Evolutionary conservation across 331 rosid genomes (phyloP).

Genomic region (Erythrophleum ivorense): DNA sequence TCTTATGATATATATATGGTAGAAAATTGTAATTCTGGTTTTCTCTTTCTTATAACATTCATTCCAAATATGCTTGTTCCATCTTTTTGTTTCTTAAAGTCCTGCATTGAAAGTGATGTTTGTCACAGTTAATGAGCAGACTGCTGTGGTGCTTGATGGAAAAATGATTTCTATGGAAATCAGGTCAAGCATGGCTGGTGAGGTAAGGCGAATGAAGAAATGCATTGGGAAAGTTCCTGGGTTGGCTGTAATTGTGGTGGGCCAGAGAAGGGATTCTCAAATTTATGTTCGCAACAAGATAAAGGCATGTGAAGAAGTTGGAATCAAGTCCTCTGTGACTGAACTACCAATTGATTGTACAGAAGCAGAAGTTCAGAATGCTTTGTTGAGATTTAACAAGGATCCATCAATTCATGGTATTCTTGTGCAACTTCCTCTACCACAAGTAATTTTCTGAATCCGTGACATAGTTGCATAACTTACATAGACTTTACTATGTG

Average conservation of each 20-base stretch:
- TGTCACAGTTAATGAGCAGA: slow-evolving; percentile 44
- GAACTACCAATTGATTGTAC: slow-evolving; percentile 58
- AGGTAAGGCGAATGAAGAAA: slow-evolving; percentile 59
- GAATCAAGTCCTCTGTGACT: slow-evolving; percentile 56
- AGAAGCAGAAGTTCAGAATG: slow-evolving; percentile 53
- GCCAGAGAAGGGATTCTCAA: slow-evolving; percentile 67
- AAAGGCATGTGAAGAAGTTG: slow-evolving; percentile 68
- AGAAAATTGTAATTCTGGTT: slow-evolving; percentile 25
- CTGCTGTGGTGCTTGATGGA: slow-evolving; percentile 57
- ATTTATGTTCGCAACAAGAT: slow-evolving; percentile 57
- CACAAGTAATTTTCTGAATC: slow-evolving; percentile 59
- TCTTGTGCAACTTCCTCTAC: slow-evolving; percentile 79
- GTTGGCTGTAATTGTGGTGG: slow-evolving; percentile 68
- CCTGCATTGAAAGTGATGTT: slow-evolving; percentile 32
- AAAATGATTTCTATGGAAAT: slow-evolving; percentile 55
- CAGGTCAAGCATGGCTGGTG: slow-evolving; percentile 49
- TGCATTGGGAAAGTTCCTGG: slow-evolving; percentile 60
- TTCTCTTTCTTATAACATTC: background rate
- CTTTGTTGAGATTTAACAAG: slow-evolving; percentile 53
- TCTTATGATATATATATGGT: background rate
- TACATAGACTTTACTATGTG: slow-evolving; percentile 18
- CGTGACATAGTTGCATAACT: background rate
- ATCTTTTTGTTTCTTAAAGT: slow-evolving; percentile 21
- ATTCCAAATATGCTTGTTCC: slow-evolving; percentile 29
- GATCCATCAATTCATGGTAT: slow-evolving; percentile 73